Evolutionary conservation across 169 alveolate species (phyloP), one percentile per base, ranked within the genome.

Genomic region (Plasmodium reichenowi): DNA sequence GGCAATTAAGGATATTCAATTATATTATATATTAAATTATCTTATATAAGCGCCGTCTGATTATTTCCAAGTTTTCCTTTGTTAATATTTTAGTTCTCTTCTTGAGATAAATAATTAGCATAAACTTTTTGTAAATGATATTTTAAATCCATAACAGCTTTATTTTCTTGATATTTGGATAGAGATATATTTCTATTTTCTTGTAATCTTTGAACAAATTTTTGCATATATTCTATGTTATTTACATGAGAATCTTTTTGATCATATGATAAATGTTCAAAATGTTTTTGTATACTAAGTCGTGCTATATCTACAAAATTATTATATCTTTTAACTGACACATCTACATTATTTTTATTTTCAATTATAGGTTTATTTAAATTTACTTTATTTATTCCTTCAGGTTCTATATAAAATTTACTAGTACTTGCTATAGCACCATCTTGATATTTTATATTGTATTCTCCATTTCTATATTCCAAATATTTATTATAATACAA

Each of bases 321-420:
- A 74, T 74, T 74, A 74, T 60, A 74, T 56, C 38, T 74, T 48
- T 74, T 74, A 13, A 74, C 2, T 20, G 88, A 63, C 26, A 74
- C 48, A 59, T 74, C 88, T 12, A 6, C 26, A 9, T 74, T 74
- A 52, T 74, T 74, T 7, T 60, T 74, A 56, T 74, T 74, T 74
- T 60, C 88, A n/a, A 32, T 38, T 62, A 74, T 29, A 5, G 73
- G 63, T 7, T 74, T 74, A 43, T 74, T 62, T 59, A 74, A 45
- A 45, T 74, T 32, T 24, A 74, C 74, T 74, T 74, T 74, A 74
- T 74, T 74, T 74, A 60, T 62, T 45, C 88, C 88, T 60, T 22
- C 8, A 38, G 88, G 88, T 29, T 74, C 88, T 10, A 45, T 48
- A 74, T 74, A 74, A 38, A 60, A 20, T 22, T 29, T 48, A 32